A percentile compares a stretch with the other conserved stretches of the same genome.
Evolutionary conservation across 805 yeast species (phyloP).

Genomic region (Schizosaccharomyces japonicus): DNA sequence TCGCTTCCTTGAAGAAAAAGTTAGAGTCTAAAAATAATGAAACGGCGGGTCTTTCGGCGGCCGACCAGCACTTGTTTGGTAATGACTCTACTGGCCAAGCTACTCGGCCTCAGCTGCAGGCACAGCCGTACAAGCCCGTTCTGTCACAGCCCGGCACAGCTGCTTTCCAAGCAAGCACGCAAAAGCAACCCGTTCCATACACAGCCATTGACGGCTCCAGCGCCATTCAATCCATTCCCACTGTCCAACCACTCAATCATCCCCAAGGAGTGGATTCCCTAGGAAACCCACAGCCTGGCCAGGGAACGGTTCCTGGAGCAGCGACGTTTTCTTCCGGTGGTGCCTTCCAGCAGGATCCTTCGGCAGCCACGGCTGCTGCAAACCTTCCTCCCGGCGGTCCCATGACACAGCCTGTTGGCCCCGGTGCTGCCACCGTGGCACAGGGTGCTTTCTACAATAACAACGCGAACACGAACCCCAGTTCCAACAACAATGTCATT

Average conservation of each 20-base stretch:
- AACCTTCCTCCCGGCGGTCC: not conserved
- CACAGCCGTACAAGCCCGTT: not conserved
- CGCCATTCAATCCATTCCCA: not conserved
- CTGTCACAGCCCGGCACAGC: not conserved
- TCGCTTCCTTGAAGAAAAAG: conserved; percentile 61
- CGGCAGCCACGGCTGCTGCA: not conserved
- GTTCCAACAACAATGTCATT: too few relatives aligned
- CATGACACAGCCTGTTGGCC: not conserved
- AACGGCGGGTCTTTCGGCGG: not conserved
- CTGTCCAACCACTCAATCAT: not conserved
- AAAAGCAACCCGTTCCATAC: not conserved
- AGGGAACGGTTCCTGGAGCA: too few relatives aligned
- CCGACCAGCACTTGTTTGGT: not conserved
- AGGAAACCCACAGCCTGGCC: too few relatives aligned
- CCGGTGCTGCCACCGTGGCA: not conserved
- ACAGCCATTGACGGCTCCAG: not conserved
- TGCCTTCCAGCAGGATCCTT: too few relatives aligned
- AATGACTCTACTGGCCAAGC: not conserved
- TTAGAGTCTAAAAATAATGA: conserved; percentile 43
- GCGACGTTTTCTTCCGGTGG: too few relatives aligned
- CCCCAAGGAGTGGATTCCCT: not conserved
- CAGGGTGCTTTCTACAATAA: not conserved
- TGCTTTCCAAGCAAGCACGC: too few relatives aligned
- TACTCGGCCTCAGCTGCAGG: not conserved
- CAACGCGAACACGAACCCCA: not conserved